Base-by-base conservation (phyloP, 1,139 yeast species). In the Geotrichum australiense region DNA sequence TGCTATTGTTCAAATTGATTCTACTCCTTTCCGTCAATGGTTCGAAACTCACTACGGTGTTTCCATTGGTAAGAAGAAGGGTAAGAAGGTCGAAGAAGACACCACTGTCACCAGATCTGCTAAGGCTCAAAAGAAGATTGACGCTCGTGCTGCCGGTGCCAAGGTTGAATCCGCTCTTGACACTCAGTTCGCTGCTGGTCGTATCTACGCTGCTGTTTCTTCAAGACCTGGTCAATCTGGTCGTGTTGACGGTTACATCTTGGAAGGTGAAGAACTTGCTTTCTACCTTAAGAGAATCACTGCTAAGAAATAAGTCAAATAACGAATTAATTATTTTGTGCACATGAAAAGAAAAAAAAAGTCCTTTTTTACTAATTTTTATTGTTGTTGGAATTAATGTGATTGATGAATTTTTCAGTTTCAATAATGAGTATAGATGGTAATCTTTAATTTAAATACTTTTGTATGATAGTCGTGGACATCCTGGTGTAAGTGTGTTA, bases 201-300 rank as follows among this genome's bases (percentile, higher is more conserved):
- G 93, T 77, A 82, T 91, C 66, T 91, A 91, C 78, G 98, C 98
- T 71, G 81, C 80, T 71, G 87, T 91, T 69, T 87, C 98, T 61
- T 91, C 98, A 50, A 89, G 99, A 81, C 99, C 99, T 71, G 99
- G 99, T 74, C 99, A 91, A 81, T 83, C 95, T 60, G 99, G 99
- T 75, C 93, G 99, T 79, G 82, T 91, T 76, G 98, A 93, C 72
- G 99, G 99, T 75, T 91, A 93, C 94, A 82, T 91, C 75, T 85
- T 93, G 73, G 99, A 91, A 80, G 98, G 98, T 76, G 99, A 93
- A 73, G 98, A 91, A 78, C 86, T 91, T 73, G 97, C 97, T 72
- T 91, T 91, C 94, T 91, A 91, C 95, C 82, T 91, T 73, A 87
- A 94, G 82, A 89, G 95, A 86, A 79, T 91, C 76, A 80, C 96